Evolutionary conservation across 176 grass and related monocot genomes (phyloP).

Genomic region (Phyllostachys edulis): DNA sequence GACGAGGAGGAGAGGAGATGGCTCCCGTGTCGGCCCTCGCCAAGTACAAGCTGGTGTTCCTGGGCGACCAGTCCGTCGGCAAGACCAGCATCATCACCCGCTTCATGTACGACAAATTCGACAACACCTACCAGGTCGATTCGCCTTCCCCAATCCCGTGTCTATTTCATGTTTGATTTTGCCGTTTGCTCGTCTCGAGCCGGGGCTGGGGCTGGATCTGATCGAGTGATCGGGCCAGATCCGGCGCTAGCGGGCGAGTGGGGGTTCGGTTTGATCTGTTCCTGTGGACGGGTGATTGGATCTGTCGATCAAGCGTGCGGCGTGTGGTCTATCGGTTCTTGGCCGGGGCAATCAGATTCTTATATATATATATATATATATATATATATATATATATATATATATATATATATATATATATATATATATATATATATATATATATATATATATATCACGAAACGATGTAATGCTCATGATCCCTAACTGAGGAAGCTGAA

Average conservation of each 20-base stretch:
- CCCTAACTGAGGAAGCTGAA: slow-evolving; percentile 17
- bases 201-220: slow-evolving; percentile 20
- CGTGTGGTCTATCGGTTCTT: neutral
- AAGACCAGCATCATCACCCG: slow-evolving; percentile 96
- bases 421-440: neutral
- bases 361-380: neutral
- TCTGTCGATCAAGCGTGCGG: neutral
- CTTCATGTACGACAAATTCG: slow-evolving; percentile 98
- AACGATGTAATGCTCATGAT: neutral
- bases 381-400: neutral
- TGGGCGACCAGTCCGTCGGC: slow-evolving; percentile 94
- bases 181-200: neutral
- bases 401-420: neutral
- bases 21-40: slow-evolving; percentile 86
- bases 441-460: neutral
- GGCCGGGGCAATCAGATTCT: neutral
- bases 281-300: slow-evolving; percentile 10
- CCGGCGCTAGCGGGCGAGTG: neutral
- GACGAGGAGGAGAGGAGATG: slow-evolving; percentile 39
- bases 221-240: slow-evolving; percentile 29
- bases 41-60: slow-evolving; percentile 95
- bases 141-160: neutral
- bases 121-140: slow-evolving; percentile 69
- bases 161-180: neutral
- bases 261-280: neutral